Base-by-base conservation (phyloP, 2,329 filamentous ascomycete species). In the Diaporthe humulicola region DNA sequence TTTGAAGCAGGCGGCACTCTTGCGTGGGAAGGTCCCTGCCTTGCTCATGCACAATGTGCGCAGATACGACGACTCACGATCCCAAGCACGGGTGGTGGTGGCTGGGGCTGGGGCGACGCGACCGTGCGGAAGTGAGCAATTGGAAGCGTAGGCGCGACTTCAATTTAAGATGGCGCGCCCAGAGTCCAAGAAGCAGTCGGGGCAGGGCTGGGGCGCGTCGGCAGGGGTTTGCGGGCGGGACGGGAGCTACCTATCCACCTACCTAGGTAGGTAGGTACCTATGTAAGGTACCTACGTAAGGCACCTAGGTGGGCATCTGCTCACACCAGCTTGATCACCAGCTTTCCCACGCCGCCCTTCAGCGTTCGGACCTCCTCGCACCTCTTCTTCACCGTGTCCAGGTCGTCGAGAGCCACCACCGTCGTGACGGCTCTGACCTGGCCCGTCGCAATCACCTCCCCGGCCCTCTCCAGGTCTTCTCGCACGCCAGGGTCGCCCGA, bases 381-480 rank as follows among this genome's bases (percentile, higher is more conserved):
- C 2, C 80, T 86, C 70, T 77, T 77, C 76, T 83, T 82, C 10
- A 90, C 82, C 2, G 79, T 83, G 14, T 86, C 82, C 15, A 89
- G 75, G 74, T 90, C 84, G 8, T 81, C 79, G 38, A 90, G 76
- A 12, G 84, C 76, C 10, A 85, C 86, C 0, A 81, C 81, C 2
- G 82, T 85, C 14, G 84, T 83, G 15, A 90, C 83, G 0, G 84
- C 78, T 77, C 80, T 87, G 42, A 89, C 78, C 76, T 86, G 86
- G 0, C 85, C 85, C 15, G 78, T 79, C 0, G 86, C 86, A 57
- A 88, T 77, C 33, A 85, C 78, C 71, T 84, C 84, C 0, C 83
- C 84, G 1, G 83, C 80, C 71, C 76, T 79, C 75, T 88, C 86
- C 70, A 88, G 73, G 48, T 88, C 86, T 77, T 85, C 84, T 4